Evolutionary conservation across 2,329 filamentous ascomycete species (phyloP), one percentile per base, ranked within the genome.

Genomic region (Aspergillus carbonarius): DNA sequence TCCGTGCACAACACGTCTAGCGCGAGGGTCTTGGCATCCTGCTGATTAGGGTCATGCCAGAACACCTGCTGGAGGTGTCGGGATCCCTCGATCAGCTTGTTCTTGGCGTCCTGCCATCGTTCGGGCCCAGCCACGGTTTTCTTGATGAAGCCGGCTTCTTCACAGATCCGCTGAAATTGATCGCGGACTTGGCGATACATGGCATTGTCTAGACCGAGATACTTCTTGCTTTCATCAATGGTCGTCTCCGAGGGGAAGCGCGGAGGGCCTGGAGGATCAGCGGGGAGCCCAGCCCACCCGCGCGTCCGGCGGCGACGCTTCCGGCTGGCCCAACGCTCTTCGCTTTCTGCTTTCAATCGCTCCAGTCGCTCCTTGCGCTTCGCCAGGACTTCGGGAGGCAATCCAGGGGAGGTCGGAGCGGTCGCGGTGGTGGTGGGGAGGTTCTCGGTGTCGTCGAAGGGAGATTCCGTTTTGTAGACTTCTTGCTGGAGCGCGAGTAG

Each of bases 231-330:
- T 74, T 93, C 89, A 63, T 91, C 88, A 59, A 95, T 84, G 0
- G 90, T 93, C 12, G 89, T 93, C 73, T 95, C 91, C 0, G 90
- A 93, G 1, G 89, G 89, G 63, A 92, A 95, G 20, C 91, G 85
- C 13, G 88, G 87, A 18, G 87, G 85, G 4, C 87, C 85, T 1
- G 87, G 83, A 6, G 85, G 85, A 69, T 91, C 88, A 37, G 88
- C 83, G 13, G 88, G 85, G 25, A 90, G 72, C 2, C 87, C 87
- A 42, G 84, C 87, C 80, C 86, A 89, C n/a, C 83, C 84, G 66
- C 85, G 82, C 55, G 87, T 88, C 48, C 88, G 82, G 61, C 88
- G 85, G 53, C 89, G 83, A 54, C 88, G 84, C 71, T 90, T 91
- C 58, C 85, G 81, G 7, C 82, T 78, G 7, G 80, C 80, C 82